phyloP scores from a whole-genome alignment of 192 early-diverging fungal species.

The Rhizophagus clarus region DNA sequence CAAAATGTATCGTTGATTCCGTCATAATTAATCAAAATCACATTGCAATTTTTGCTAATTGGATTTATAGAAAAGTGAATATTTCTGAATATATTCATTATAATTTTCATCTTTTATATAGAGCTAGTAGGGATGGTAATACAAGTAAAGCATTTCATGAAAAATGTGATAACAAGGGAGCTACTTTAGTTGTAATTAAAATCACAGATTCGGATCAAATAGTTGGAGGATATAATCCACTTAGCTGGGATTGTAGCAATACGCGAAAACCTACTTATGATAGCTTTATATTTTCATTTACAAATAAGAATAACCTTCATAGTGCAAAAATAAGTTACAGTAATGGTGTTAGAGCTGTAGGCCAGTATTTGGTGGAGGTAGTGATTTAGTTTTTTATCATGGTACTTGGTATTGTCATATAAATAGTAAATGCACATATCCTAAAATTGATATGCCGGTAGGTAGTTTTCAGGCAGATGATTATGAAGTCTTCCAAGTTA shows the following conservation, averaged over 20 bases:
- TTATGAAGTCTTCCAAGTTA: too few relatives aligned
- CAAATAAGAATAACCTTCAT: not conserved
- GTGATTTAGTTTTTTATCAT: not conserved
- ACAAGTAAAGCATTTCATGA: too few relatives aligned
- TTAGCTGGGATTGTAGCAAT: not conserved
- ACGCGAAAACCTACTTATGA: too few relatives aligned
- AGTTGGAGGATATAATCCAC: slow-evolving; percentile 13
- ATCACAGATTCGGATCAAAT: not conserved
- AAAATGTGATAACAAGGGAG: not conserved
- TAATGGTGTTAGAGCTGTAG: not conserved
- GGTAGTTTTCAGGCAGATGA: not conserved
- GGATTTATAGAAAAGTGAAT: not conserved
- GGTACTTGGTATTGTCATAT: not conserved
- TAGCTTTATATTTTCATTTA: not conserved
- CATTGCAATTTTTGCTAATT: not conserved
- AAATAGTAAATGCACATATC: not conserved
- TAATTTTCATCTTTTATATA: not conserved
- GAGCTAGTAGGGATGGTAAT: not conserved
- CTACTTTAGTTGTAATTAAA: not conserved
- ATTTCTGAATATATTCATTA: too few relatives aligned
- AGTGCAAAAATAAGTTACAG: not conserved
- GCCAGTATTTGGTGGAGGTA: not conserved
- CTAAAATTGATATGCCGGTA: not conserved
- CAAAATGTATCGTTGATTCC: not conserved
- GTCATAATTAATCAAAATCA: too few relatives aligned